Conservation (phyloP, 768 basidiomycete species). For the Russula dissimulans region DNA sequence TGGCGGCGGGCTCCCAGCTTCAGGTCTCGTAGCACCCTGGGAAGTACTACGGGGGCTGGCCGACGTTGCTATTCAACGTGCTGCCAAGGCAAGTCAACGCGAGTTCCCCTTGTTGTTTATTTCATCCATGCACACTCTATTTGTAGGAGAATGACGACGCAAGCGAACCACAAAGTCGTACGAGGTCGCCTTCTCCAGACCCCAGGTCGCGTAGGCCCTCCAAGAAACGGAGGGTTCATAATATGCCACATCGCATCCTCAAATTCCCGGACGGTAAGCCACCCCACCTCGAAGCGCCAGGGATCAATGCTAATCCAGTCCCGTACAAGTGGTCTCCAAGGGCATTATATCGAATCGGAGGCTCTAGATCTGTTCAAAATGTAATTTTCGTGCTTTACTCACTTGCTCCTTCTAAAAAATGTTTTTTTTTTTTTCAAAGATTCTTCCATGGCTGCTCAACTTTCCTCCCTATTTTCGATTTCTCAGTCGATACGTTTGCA, state of each 20-base stretch:
- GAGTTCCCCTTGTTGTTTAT: background rate
- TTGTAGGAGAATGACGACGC: constrained; percentile 65
- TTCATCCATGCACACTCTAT: background rate
- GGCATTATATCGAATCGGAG: constrained; percentile 69
- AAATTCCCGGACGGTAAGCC: constrained; percentile 68
- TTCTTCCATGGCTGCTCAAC: constrained; percentile 92
- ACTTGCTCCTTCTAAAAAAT: constrained; percentile 16
- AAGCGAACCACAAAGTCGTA: constrained; percentile 67
- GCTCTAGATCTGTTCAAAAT: constrained; percentile 81
- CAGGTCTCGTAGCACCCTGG: constrained; percentile 79
- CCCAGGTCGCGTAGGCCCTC: constrained; percentile 51
- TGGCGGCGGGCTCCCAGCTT: constrained; percentile 72
- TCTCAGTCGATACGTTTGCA: constrained; percentile 74
- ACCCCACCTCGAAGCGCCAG: background rate
- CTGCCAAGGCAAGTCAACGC: constrained; percentile 50
- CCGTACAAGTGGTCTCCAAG: constrained; percentile 65
- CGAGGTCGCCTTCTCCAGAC: constrained; percentile 65
- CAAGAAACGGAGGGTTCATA: constrained; percentile 65
- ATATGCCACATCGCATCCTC: constrained; percentile 46
- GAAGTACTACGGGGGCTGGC: constrained; percentile 75
- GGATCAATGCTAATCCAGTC: constrained; percentile 3
- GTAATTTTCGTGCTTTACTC: constrained; percentile 34
- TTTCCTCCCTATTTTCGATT: constrained; percentile 84
- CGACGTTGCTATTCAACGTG: constrained; percentile 72
- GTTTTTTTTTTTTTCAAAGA: constrained; percentile 33